phyloP scores from a whole-genome alignment of 352 stramenopile species.

The Globisporangium splendens region DNA sequence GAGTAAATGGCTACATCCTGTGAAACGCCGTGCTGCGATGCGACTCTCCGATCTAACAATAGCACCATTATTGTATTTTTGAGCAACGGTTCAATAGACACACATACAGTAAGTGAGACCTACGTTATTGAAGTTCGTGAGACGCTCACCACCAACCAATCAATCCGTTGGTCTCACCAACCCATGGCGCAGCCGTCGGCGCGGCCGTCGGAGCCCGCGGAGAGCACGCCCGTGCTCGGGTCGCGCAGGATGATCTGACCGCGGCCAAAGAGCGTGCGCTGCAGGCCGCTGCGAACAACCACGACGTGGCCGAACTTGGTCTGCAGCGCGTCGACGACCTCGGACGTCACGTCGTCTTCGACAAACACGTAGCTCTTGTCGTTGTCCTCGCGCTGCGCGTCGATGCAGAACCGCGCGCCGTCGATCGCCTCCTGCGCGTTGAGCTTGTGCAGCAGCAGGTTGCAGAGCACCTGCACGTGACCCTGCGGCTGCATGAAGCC shows the following conservation, averaged over 20 bases:
- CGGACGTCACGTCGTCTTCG: constrained; percentile 73
- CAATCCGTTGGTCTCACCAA: constrained; percentile 29
- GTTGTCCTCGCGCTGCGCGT: constrained; percentile 64
- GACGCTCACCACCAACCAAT: too few relatives aligned
- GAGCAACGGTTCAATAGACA: not conserved
- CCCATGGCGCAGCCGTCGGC: constrained; percentile 93
- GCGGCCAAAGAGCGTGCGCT: constrained; percentile 61
- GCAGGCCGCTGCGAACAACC: constrained; percentile 22
- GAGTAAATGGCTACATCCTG: too few relatives aligned
- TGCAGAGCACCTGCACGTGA: constrained; percentile 93
- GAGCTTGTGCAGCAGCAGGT: constrained; percentile 81
- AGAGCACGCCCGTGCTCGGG: constrained; percentile 85
- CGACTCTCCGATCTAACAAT: too few relatives aligned
- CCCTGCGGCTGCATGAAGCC: constrained; percentile 97
- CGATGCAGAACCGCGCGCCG: constrained; percentile 92
- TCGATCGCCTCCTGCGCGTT: constrained; percentile 92
- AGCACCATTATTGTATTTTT: too few relatives aligned
- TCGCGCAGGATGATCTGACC: constrained; percentile 86
- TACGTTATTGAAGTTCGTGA: too few relatives aligned
- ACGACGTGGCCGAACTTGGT: constrained; percentile 79
- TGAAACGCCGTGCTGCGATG: too few relatives aligned
- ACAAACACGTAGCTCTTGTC: constrained; percentile 70
- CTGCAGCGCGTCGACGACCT: constrained; percentile 69
- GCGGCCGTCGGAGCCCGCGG: constrained; percentile 93
- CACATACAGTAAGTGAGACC: not conserved